Evolutionary conservation across 768 basidiomycete genomes (phyloP), one percentile per base, ranked within the genome.

Genomic region (Podaxis carcinomalis): DNA sequence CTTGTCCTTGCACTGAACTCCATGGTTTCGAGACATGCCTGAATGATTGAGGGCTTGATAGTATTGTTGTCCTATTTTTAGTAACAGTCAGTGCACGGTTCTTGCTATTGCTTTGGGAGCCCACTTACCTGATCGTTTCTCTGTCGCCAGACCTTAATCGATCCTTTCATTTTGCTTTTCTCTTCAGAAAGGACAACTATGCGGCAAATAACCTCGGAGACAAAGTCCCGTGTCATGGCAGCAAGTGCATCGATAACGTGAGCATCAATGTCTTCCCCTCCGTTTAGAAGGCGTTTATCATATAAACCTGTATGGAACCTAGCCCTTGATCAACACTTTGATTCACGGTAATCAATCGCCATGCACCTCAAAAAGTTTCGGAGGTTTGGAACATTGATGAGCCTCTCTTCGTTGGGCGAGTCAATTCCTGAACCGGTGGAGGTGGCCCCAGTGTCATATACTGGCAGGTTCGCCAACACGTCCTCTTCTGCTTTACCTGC

Each of bases 111-210:
- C 11, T 40, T 37, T 54, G 16, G n/a, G 23, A 27, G 42, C n/a
- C 42, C 23, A 58, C 67, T 39, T 40, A 74, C 74, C 67, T 84
- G 81, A 65, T 79, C 73, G 27, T 77, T 75, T 47, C 69, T 28
- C 28, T 57, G 27, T 52, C 78, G 74, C 86, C 89, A 91, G 9
- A 78, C 85, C 65, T 81, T 87, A 52, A 82, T 81, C n/a, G 80
- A 78, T 37, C 75, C 74, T 72, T 89, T 90, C 67, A 86, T 68
- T 28, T 73, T 70, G 52, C 75, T 70, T 66, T 87, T 87, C 61
- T 86, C 81, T 66, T 88, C 86, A 40, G 81, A 80, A 46, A 78
- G 73, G 7, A 82, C 73, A 49, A 89, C 78, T 21, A 80, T 74
- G 35, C 76, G 78, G 59, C 82, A 79, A 2, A 87, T 71, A 0